Evolutionary conservation across 208 protist genomes (phyloP).

Genomic region (Trypanosoma conorhini): DNA sequence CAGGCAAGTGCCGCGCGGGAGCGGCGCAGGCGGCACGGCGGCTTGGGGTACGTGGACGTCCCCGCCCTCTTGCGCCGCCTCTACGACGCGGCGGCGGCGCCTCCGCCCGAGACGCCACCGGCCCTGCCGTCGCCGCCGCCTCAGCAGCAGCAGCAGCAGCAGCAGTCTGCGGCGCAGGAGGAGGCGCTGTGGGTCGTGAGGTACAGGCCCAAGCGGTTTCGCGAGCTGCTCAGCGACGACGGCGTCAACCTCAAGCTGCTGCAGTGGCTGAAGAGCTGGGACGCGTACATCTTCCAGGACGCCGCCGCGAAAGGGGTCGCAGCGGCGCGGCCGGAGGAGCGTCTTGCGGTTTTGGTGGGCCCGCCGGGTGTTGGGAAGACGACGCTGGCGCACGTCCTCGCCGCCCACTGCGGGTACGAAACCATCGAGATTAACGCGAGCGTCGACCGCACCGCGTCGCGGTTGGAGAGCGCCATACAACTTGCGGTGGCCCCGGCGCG

Average conservation of each 20-base stretch:
- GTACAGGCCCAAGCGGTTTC: conserved; percentile 70
- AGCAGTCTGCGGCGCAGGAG: conserved; percentile 12
- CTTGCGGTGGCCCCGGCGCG: conserved; percentile 46
- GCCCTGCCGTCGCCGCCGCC: neutral
- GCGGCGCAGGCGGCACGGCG: conserved; percentile 12
- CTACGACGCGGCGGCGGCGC: conserved; percentile 21
- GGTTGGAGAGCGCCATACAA: conserved; percentile 70
- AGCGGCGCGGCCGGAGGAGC: conserved; percentile 51
- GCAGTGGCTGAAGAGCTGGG: conserved; percentile 85
- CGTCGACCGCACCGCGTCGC: conserved; percentile 77
- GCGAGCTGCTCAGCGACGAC: conserved; percentile 86
- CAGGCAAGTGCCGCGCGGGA: conserved; percentile 1
- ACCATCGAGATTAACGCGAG: conserved; percentile 96
- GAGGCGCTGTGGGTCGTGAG: conserved; percentile 71
- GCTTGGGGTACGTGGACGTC: conserved; percentile 31
- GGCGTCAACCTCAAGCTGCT: conserved; percentile 70
- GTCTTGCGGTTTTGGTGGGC: conserved; percentile 83
- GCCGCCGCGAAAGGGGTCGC: neutral
- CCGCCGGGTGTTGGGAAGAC: conserved; percentile 97
- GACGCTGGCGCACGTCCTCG: conserved; percentile 94
- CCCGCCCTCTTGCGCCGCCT: conserved; percentile 22
- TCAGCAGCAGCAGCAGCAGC: neutral
- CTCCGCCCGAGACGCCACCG: neutral
- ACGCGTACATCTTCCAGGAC: conserved; percentile 62
- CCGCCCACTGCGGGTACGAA: conserved; percentile 93